A percentile compares a stretch with the other conserved stretches of the same genome.
phyloP scores from a whole-genome alignment of 176 grass and related monocot genomes.

The Eleusine indica region DNA sequence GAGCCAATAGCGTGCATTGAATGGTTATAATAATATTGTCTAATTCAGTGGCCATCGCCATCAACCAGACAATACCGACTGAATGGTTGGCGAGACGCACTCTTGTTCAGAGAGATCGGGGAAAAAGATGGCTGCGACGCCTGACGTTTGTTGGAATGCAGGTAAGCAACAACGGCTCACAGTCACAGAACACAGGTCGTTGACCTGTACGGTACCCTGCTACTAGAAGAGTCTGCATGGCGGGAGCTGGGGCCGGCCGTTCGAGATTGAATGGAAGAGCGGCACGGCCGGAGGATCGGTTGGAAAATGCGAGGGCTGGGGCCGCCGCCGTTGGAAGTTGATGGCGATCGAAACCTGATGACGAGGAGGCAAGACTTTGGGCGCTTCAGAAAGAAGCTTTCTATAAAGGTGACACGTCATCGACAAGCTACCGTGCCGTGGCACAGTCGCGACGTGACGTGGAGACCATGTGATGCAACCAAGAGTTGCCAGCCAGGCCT shows the following conservation, averaged over 20 bases:
- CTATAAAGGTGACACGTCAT: neutral
- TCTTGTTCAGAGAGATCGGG: neutral
- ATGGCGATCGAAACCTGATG: constrained; percentile 7
- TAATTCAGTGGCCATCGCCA: neutral
- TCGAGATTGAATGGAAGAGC: neutral
- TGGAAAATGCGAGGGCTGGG: constrained; percentile 13
- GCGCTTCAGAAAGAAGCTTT: neutral
- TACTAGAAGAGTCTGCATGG: neutral
- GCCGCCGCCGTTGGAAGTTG: neutral
- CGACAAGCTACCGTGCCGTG: neutral
- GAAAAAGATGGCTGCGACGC: constrained; percentile 9
- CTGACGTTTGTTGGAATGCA: constrained; percentile 36
- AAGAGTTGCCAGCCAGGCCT: neutral
- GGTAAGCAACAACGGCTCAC: neutral
- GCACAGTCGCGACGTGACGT: neutral
- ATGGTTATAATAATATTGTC: neutral
- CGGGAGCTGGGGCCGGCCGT: constrained; percentile 7
- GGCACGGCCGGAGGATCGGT: constrained; percentile 4
- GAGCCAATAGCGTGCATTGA: neutral
- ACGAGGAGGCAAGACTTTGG: neutral
- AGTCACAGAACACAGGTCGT: constrained; percentile 7
- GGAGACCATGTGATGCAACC: constrained; percentile 6
- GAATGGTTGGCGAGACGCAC: neutral
- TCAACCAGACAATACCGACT: neutral
- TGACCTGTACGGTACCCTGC: constrained; percentile 25